These are phyloP conservation scores for Prunus yedoensis DNA, from an alignment of 331 rosid genomes.

Conservation along the genomic window DNA sequence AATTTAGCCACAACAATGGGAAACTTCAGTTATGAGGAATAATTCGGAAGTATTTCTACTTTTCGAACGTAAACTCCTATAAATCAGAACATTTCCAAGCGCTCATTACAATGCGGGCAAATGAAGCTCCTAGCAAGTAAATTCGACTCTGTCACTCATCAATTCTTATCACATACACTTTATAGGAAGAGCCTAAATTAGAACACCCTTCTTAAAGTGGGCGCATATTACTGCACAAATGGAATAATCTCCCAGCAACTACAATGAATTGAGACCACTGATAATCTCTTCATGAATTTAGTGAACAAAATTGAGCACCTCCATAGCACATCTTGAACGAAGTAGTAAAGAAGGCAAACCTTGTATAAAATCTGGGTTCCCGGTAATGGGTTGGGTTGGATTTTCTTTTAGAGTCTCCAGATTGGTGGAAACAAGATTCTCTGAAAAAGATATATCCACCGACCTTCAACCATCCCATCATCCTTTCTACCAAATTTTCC, in stretches of 20 bases:
- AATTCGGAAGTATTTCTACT: too few relatives aligned
- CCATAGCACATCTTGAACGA: background rate
- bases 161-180: background rate
- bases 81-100: too few relatives aligned
- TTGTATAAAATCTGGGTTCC: conserved; percentile 91
- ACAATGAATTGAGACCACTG: background rate
- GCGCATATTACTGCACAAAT: background rate
- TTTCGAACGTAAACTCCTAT: too few relatives aligned
- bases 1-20: too few relatives aligned
- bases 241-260: background rate
- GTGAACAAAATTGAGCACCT: background rate
- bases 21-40: too few relatives aligned
- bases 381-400: conserved; percentile 95
- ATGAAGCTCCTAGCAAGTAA: too few relatives aligned
- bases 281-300: background rate
- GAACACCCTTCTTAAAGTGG: background rate
- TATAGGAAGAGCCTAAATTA: background rate
- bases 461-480: conserved; percentile 84
- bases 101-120: background rate
- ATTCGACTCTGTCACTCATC: too few relatives aligned
- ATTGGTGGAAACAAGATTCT: conserved; percentile 96
- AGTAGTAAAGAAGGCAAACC: conserved; percentile 46
- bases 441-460: conserved; percentile 84
- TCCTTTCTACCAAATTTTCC: conserved; percentile 60
- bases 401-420: conserved; percentile 91